Evolutionary conservation across 2,329 filamentous ascomycete genomes (phyloP), one percentile per base, ranked within the genome.

Genomic region (Colletotrichum sp.): DNA sequence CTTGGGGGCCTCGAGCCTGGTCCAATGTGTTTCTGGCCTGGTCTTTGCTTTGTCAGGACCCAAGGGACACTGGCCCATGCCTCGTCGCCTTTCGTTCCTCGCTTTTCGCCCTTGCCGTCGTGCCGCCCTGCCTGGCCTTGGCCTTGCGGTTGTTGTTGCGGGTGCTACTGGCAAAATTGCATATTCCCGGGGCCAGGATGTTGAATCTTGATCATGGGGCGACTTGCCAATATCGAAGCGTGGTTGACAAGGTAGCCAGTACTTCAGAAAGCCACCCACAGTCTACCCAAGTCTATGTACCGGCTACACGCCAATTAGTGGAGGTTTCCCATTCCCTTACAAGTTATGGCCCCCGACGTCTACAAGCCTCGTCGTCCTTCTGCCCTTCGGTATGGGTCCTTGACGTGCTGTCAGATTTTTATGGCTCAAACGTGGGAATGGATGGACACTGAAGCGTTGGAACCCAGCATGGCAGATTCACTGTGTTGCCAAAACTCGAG

Each of bases 21-120:
- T 61, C 67, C 72, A 34, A 49, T 29, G 29, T 64, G 72, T 67
- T 72, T 72, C 72, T 62, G 32, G 27, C 69, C 61, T 49, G 69
- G 72, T 49, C 68, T 66, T 52, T 57, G 44, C 69, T 55, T 36
- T 55, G 57, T 65, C 59, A 29, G 57, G 55, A 16, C 44, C 16
- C 44, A 55, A 30, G 29, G 16, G n/a, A 30, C 11, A 9, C 29
- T 68, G 65, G 27, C 29, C 44, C 64, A 52, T 52, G 44, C 44
- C 44, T 25, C n/a, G 44, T 52, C n/a, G n/a, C 44, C 44, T 52
- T 52, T 39, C 63, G 27, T 30, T 52, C 49, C 32, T 34, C 29
- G 29, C 29, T 29, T 30, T 32, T 68, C 44, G 66, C 61, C 61
- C 49, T 57, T 62, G 72, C 71, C 59, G 49, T 30, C n/a, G n/a